phyloP scores from a whole-genome alignment of 441 rosid genomes.

The Heliophila coronopifolia region DNA sequence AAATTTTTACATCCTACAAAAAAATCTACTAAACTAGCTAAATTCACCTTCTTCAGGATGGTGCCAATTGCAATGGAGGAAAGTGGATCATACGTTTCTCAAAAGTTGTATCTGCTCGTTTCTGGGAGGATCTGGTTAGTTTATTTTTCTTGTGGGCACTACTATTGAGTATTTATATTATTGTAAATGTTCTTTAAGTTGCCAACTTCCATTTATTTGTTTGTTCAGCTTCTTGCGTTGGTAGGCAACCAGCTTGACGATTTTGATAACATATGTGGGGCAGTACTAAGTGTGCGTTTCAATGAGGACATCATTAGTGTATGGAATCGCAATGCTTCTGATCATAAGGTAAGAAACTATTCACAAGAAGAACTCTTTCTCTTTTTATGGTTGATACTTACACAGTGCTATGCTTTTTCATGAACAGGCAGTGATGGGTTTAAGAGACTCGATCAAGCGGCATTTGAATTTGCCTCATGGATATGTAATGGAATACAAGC shows the following conservation, averaged over 20 bases:
- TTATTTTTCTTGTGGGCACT: not conserved
- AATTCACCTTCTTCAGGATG: conserved; percentile 48
- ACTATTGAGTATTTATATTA: conserved; percentile 3
- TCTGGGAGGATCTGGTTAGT: conserved; percentile 98
- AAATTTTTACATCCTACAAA: not conserved
- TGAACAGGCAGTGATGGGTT: conserved; percentile 84
- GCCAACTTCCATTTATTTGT: conserved; percentile 2
- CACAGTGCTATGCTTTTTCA: not conserved
- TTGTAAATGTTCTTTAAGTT: not conserved
- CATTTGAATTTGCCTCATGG: conserved; percentile 85
- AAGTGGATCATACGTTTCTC: conserved; percentile 96
- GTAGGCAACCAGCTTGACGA: conserved; percentile 88
- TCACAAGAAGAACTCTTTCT: not conserved
- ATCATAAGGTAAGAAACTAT: conserved; percentile 59
- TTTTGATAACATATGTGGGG: conserved; percentile 80
- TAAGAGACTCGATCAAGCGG: conserved; percentile 89
- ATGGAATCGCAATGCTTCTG: conserved; percentile 93
- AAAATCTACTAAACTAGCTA: not conserved
- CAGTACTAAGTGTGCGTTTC: conserved; percentile 87
- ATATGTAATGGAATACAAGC: conserved; percentile 94
- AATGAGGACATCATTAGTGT: conserved; percentile 87
- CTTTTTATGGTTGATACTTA: not conserved
- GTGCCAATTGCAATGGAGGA: conserved; percentile 92
- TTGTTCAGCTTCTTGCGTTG: conserved; percentile 79
- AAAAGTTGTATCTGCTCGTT: conserved; percentile 88